A percentile compares a stretch with the other conserved stretches of the same genome.
phyloP scores from a whole-genome alignment of 2,329 filamentous ascomycete genomes.

The Paramyrothecium roridum region DNA sequence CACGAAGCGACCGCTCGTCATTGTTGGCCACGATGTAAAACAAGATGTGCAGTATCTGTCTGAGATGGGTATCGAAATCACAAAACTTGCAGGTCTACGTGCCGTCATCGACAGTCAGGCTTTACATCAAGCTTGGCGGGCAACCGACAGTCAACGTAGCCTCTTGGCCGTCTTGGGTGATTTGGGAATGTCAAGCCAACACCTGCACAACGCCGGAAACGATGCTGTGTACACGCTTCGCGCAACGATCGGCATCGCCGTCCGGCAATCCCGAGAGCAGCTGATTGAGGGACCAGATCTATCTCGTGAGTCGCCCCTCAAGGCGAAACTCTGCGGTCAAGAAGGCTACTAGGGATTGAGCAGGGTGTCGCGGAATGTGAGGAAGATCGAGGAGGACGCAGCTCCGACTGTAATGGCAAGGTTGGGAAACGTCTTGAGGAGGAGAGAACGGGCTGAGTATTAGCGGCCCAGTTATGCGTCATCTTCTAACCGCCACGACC shows the following conservation, averaged over 20 bases:
- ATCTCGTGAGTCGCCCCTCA: too few species aligned
- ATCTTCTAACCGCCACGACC: not conserved
- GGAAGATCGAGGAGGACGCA: too few species aligned
- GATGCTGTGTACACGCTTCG: conserved; percentile 79
- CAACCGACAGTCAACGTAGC: conserved; percentile 48
- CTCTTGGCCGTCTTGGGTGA: conserved; percentile 61
- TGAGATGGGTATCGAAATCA: conserved; percentile 60
- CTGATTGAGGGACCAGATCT: not conserved
- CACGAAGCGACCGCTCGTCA: conserved; percentile 53
- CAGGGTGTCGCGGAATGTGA: too few species aligned
- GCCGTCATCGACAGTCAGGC: conserved; percentile 70
- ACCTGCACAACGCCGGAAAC: conserved; percentile 86
- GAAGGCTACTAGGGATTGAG: too few species aligned
- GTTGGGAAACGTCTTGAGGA: not conserved
- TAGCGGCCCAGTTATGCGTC: not conserved
- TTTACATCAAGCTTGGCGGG: conserved; percentile 64
- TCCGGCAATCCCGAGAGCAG: conserved; percentile 18
- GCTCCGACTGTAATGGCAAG: too few species aligned
- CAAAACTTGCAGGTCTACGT: conserved; percentile 47
- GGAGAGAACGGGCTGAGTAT: not conserved
- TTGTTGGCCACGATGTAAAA: conserved; percentile 74
- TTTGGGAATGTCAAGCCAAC: conserved; percentile 58
- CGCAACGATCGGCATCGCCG: conserved; percentile 56
- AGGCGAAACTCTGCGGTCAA: too few species aligned
- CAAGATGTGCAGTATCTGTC: conserved; percentile 68